These are phyloP conservation scores for Ustulina deusta DNA, from an alignment of 2,329 filamentous ascomycete species.

Conservation along the genomic window DNA sequence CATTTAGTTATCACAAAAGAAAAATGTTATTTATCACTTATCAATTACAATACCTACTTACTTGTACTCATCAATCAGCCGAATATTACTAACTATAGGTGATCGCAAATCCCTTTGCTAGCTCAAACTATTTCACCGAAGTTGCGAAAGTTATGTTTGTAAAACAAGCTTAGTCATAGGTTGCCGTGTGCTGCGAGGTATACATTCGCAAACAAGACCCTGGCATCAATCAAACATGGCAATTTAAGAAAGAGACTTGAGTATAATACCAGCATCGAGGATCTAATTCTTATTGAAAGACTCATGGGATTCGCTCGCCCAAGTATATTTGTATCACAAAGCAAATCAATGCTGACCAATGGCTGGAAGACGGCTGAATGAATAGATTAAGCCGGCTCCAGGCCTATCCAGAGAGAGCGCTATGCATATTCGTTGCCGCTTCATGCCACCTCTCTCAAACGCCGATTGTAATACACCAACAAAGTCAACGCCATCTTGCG, in stretches of 20 bases:
- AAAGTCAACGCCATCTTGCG: slow-evolving; percentile 20
- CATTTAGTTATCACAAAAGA: too few relatives aligned
- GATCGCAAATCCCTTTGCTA: too few relatives aligned
- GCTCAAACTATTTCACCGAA: too few relatives aligned
- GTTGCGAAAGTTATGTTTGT: too few relatives aligned
- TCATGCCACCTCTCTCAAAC: slow-evolving; percentile 30
- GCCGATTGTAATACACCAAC: slow-evolving; percentile 29
- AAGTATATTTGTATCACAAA: slow-evolving; percentile 21
- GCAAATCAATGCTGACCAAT: slow-evolving; percentile 13
- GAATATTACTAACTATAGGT: too few relatives aligned
- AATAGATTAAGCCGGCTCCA: neutral
- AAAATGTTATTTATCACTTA: too few relatives aligned
- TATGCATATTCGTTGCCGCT: slow-evolving; percentile 20
- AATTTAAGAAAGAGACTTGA: neutral
- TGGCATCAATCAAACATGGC: neutral
- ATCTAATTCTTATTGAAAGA: slow-evolving; percentile 6
- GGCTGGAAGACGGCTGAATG: neutral
- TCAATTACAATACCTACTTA: too few relatives aligned
- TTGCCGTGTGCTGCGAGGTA: neutral
- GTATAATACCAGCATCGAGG: neutral
- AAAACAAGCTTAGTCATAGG: neutral
- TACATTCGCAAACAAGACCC: neutral
- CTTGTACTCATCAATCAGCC: too few relatives aligned
- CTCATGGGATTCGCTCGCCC: slow-evolving; percentile 16
- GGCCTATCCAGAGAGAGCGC: slow-evolving; percentile 17